These are phyloP conservation scores for Phialemoniopsis sp. DNA, from an alignment of 2,329 filamentous ascomycete genomes.

Conservation along the genomic window DNA sequence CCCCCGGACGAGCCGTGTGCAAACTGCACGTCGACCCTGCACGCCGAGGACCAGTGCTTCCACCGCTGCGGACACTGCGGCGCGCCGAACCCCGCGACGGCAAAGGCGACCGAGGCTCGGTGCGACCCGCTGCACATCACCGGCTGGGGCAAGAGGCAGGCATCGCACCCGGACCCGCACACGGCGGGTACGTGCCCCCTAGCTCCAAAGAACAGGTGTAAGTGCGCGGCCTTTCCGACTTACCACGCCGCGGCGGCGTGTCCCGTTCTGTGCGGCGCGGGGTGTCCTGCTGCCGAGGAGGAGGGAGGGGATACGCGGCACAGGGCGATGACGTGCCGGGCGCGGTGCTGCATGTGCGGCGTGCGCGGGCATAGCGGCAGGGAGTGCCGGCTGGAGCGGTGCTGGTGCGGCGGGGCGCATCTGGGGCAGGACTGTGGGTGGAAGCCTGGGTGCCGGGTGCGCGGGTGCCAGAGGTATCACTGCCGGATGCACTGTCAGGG, in stretches of 20 bases:
- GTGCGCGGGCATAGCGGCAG: slow-evolving; percentile 26
- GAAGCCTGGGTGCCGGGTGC: slow-evolving; percentile 26
- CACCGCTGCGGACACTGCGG: slow-evolving; percentile 28
- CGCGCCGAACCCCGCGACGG: slow-evolving; percentile 9
- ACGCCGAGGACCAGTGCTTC: slow-evolving; percentile 17
- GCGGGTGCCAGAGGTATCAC: slow-evolving; percentile 23
- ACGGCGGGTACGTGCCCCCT: slow-evolving; percentile 20
- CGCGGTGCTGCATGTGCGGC: slow-evolving; percentile 38
- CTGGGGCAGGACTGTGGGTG: slow-evolving; percentile 33
- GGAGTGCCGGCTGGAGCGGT: slow-evolving; percentile 25
- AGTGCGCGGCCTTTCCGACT: slow-evolving; percentile 31
- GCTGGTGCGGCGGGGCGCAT: slow-evolving; percentile 28
- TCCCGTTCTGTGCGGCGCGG: slow-evolving; percentile 23
- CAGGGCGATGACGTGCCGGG: slow-evolving; percentile 29
- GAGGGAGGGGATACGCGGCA: slow-evolving; percentile 21
- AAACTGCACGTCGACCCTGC: slow-evolving; percentile 21
- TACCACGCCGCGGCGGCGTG: slow-evolving; percentile 26
- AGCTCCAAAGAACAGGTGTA: slow-evolving; percentile 27
- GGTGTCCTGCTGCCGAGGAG: slow-evolving; percentile 19
- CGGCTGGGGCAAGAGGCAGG: not conserved
- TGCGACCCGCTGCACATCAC: not conserved
- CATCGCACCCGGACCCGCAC: slow-evolving; percentile 13
- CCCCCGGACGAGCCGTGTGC: too few relatives aligned
- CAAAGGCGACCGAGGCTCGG: not conserved
- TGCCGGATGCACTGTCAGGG: slow-evolving; percentile 29